A percentile compares a stretch with the other conserved stretches of the same genome.
Evolutionary conservation across 179 eudicot species (phyloP).

Genomic region (Heliamphora pulchella): DNA sequence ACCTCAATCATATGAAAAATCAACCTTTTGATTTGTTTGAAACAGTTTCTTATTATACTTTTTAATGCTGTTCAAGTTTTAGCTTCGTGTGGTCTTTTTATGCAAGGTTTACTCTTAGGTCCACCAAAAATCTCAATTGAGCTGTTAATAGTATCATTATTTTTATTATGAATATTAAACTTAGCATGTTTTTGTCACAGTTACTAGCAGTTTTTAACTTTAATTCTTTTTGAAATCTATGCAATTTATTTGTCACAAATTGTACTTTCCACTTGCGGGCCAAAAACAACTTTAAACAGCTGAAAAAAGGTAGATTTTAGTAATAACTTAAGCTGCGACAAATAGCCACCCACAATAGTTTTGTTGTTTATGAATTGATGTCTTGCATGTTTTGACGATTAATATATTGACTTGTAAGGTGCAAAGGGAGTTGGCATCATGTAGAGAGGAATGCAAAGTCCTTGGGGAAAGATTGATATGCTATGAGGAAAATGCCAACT

Average conservation of each 20-base stretch:
- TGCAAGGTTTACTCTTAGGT: neutral
- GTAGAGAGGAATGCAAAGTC: conserved; percentile 43
- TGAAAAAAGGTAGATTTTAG: no score
- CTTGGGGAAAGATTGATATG: conserved; percentile 37
- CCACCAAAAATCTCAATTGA: neutral
- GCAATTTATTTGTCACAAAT: no score
- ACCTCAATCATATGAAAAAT: neutral
- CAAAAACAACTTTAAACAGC: no score
- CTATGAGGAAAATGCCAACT: conserved; percentile 44
- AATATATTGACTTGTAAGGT: conserved; percentile 29
- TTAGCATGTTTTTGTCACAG: no score
- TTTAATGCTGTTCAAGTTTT: neutral
- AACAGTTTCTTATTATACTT: neutral
- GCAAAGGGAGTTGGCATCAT: conserved; percentile 42
- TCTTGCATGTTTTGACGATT: conserved; percentile 15
- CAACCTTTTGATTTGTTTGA: neutral
- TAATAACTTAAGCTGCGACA: no score
- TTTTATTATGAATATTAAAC: neutral
- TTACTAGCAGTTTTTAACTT: no score
- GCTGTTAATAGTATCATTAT: neutral
- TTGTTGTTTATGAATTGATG: neutral
- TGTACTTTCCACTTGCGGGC: no score
- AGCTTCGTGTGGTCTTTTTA: neutral
- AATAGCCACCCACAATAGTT: no score
- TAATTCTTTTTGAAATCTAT: no score